phyloP scores from a whole-genome alignment of 2,329 filamentous ascomycete genomes.

The Monilinia laxa region DNA sequence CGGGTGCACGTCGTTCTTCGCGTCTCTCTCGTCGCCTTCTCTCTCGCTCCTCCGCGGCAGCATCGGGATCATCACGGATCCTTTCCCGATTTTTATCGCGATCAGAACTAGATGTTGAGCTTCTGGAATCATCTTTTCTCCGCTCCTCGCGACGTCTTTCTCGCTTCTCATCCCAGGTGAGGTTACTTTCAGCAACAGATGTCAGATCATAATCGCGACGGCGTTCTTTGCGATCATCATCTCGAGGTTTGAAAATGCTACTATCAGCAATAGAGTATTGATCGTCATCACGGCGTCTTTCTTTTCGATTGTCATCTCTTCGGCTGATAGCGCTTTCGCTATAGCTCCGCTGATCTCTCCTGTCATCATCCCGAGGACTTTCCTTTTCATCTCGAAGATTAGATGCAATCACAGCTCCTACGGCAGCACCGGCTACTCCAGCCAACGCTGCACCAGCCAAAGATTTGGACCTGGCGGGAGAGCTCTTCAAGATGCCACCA shows the following conservation, averaged over 20 bases:
- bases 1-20: conserved; percentile 33
- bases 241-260: conserved; percentile 32
- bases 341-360: conserved; percentile 25
- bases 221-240: conserved; percentile 30
- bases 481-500: conserved; percentile 33
- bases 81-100: conserved; percentile 36
- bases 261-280: conserved; percentile 33
- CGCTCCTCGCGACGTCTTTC: conserved; percentile 32
- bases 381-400: conserved; percentile 39
- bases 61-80: conserved; percentile 35
- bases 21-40: conserved; percentile 41
- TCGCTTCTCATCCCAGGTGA: conserved; percentile 15
- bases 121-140: conserved; percentile 28
- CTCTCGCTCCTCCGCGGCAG: conserved; percentile 36
- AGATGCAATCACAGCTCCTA: conserved; percentile 49
- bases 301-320: conserved; percentile 27
- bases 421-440: conserved; percentile 50
- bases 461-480: conserved; percentile 43
- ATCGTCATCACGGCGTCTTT: conserved; percentile 31
- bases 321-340: conserved; percentile 26
- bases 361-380: conserved; percentile 30
- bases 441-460: conserved; percentile 49
- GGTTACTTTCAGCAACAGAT: conserved; percentile 26
- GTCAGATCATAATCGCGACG: conserved; percentile 17
- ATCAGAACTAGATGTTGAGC: conserved; percentile 28